Base-by-base conservation (phyloP, 2,329 filamentous ascomycete species). In the Penicillium fuscoglaucum region DNA sequence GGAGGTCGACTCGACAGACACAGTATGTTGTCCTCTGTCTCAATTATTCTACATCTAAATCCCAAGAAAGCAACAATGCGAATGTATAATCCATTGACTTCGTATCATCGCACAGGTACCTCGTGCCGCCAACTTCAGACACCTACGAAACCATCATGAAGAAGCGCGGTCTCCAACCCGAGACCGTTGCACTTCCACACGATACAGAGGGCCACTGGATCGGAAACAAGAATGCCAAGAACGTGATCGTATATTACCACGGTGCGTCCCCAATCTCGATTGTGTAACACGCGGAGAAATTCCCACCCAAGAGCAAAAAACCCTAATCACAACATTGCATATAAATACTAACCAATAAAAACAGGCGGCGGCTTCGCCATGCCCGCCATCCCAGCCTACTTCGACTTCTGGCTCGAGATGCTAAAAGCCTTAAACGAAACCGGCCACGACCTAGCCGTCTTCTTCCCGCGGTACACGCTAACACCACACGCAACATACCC, bases 391-490 rank as follows among this genome's bases (percentile, higher is more conserved):
- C 53, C 76, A 0, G 74, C 72, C 7, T 79, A 83, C 62, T 70
- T 83, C 43, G 63, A 74, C 10, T 84, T 79, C 75, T 72, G 78
- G 60, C 64, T 66, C 19, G 71, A 76, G 21, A 66, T 82, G 44
- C 68, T 77, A 50, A 65, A 76, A 39, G 66, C 68, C 4, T 68
- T 82, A 17, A 72, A 75, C 33, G 69, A 69, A 15, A 63, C 63
- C 19, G 78, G 77, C 45, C 74, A 80, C 45, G 72, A 77, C 43
- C 71, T 82, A 37, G 76, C 81, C 40, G 69, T 80, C 41, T 76
- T 86, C 49, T 72, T 85, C 53, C 74, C 83, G 17, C 77, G 78
- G 29, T 88, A 87, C 70, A 79, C 79, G 15, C 78, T 86, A 28
- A 78, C 82, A 1, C 76, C 77, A 0, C 60, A 70, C 21, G 70